These are phyloP conservation scores for Penicillium paradoxum DNA, from an alignment of 495 filamentous ascomycete species.

Conservation along the genomic window DNA sequence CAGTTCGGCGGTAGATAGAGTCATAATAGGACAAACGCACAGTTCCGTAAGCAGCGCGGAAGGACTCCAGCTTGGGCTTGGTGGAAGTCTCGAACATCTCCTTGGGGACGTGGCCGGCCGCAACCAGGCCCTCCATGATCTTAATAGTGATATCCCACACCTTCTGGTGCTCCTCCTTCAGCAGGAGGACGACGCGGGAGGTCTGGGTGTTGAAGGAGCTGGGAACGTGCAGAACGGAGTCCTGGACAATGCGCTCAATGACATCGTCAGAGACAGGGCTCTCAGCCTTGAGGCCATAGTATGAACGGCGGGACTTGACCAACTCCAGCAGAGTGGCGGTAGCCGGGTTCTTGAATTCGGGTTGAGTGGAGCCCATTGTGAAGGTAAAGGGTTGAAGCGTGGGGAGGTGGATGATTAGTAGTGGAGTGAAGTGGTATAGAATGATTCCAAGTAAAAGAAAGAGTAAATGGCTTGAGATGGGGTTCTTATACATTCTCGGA, in stretches of 20 bases:
- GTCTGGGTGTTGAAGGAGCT: slow-evolving; percentile 53
- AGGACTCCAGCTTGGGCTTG: slow-evolving; percentile 39
- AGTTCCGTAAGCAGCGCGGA: slow-evolving; percentile 47
- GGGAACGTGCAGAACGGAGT: slow-evolving; percentile 44
- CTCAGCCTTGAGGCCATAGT: slow-evolving; percentile 42
- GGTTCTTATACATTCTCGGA: slow-evolving; percentile 3
- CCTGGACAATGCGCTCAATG: slow-evolving; percentile 36
- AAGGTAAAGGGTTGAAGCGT: not conserved
- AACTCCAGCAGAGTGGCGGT: slow-evolving; percentile 37
- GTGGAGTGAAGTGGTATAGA: not conserved
- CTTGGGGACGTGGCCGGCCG: slow-evolving; percentile 27
- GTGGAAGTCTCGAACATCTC: slow-evolving; percentile 41
- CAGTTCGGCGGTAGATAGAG: not conserved
- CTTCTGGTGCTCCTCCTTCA: slow-evolving; percentile 50
- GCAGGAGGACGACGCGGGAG: slow-evolving; percentile 41
- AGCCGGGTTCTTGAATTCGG: slow-evolving; percentile 37
- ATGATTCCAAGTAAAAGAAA: not conserved
- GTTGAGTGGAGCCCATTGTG: slow-evolving; percentile 29
- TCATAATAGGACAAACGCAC: slow-evolving; percentile 22
- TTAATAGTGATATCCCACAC: slow-evolving; percentile 46
- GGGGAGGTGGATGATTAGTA: not conserved
- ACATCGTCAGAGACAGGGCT: slow-evolving; percentile 40
- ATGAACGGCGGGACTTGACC: slow-evolving; percentile 42
- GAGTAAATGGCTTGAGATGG: not conserved
- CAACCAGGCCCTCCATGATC: slow-evolving; percentile 41